Evolutionary conservation across 208 protist genomes (phyloP).

Genomic region (Tritrichomonas musculus): DNA sequence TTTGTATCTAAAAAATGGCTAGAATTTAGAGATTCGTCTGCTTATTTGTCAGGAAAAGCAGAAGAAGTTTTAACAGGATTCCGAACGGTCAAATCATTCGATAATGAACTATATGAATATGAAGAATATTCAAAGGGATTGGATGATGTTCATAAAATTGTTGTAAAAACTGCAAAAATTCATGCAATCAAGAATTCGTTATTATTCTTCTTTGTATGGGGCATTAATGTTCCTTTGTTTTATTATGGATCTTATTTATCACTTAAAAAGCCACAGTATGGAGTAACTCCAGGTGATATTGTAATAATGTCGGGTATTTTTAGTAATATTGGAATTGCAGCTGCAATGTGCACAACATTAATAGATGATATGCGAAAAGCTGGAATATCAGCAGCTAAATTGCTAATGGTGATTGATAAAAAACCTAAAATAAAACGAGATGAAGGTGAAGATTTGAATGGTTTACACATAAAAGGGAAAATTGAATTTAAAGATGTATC

Average conservation of each 20-base stretch:
- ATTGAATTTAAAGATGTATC: slow-evolving; percentile 19
- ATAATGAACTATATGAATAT: background rate
- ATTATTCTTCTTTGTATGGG: background rate
- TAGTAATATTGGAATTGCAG: background rate
- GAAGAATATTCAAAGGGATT: background rate
- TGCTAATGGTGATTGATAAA: background rate
- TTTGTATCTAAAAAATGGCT: too few relatives aligned
- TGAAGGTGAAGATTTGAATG: background rate
- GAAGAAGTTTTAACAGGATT: background rate
- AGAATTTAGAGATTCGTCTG: too few relatives aligned
- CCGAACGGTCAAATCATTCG: slow-evolving; percentile 12
- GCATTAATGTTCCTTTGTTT: background rate
- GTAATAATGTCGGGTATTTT: background rate
- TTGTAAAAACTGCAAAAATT: background rate
- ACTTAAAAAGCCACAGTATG: background rate
- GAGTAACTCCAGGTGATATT: background rate
- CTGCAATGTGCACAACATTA: background rate
- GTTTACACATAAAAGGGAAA: background rate
- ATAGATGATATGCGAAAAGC: background rate
- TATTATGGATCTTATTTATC: background rate
- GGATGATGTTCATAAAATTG: background rate
- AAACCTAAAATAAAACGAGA: background rate
- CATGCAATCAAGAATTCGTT: background rate
- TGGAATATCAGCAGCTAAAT: background rate
- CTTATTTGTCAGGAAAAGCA: too few relatives aligned